Base-by-base conservation (phyloP, 306 rosid genomes). In the Oxytropis ochrocephala region DNA sequence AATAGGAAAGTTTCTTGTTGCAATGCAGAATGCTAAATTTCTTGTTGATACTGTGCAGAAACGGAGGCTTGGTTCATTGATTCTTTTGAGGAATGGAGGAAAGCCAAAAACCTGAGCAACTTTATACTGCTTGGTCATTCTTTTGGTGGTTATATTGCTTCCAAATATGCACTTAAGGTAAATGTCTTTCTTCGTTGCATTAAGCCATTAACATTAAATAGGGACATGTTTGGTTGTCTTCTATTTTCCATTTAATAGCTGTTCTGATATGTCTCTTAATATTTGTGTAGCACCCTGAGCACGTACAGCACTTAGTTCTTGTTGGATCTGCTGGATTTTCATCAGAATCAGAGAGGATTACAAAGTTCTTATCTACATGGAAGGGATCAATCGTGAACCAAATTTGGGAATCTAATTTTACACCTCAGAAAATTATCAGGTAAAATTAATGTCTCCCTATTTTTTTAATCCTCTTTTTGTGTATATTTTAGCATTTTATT, bases 31-130 rank as follows among this genome's bases (percentile, higher is more conserved):
- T 78, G 29, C 75, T 78, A 19, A 49, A 42, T 56, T 79, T 73
- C 36, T 70, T 68, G 51, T 58, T 84, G 65, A 30, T 44, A 29
- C 42, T 78, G 17, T 60, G 69, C 91, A 95, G 99, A 95, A 87
- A 95, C 97, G 4, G 97, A 91, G 80, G 86, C 89, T 8, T 91
- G 99, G 99, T 95, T 95, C 70, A 74, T 91, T 64, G 99, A 95
- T 85, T 95, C 99, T 12, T 79, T 95, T 59, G 99, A 95, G 78
- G 96, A 91, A 83, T 95, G 99, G 99, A 84, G 99, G 65, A 95
- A 87, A 81, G 96, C 96, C 51, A 95, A 95, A 85, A 91, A 89
- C 69, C 83, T 95, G 33, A 86, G 81, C 83, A 83, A 86, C 75
- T 95, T 95, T 84, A 80, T 95, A 63, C 75, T 95, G 38, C 92